Percentiles rank a stretch among this genome's conserved stretches.
Conservation (phyloP, 306 rosid genomes). For the Vachellia collinsii region DNA sequence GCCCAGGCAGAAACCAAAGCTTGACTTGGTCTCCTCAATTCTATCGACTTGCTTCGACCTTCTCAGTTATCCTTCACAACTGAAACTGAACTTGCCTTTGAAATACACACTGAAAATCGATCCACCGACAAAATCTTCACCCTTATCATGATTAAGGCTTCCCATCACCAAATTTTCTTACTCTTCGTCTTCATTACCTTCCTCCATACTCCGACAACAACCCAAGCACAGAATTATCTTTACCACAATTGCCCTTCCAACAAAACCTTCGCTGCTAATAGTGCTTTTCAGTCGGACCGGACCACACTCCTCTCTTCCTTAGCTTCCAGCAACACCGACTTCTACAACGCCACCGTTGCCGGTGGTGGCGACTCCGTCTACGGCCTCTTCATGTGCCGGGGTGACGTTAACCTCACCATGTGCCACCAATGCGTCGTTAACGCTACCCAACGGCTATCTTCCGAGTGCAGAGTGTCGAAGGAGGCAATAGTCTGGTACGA, state of each 20-base stretch:
- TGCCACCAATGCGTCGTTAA: background rate
- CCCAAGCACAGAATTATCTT: background rate
- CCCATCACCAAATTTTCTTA: too few relatives aligned
- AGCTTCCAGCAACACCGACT: constrained; percentile 28
- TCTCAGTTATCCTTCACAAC: too few relatives aligned
- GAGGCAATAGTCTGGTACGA: background rate
- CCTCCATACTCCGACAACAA: too few relatives aligned
- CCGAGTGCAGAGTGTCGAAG: background rate
- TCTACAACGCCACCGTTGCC: background rate
- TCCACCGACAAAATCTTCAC: too few relatives aligned
- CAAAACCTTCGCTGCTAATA: constrained; percentile 36
- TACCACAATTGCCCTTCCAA: background rate
- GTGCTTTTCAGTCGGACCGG: constrained; percentile 39
- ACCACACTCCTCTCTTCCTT: constrained; percentile 38
- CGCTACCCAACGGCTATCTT: background rate
- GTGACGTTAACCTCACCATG: background rate
- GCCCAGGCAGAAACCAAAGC: too few relatives aligned
- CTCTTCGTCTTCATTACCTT: too few relatives aligned
- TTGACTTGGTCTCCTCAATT: too few relatives aligned
- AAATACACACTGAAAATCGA: too few relatives aligned
- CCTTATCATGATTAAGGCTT: too few relatives aligned
- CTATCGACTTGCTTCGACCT: too few relatives aligned
- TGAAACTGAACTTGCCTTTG: too few relatives aligned
- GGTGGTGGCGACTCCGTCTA: background rate
- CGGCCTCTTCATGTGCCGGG: background rate